These are phyloP conservation scores for Kuraishia floccosa DNA, from an alignment of 805 yeast genomes.

Conservation along the genomic window DNA sequence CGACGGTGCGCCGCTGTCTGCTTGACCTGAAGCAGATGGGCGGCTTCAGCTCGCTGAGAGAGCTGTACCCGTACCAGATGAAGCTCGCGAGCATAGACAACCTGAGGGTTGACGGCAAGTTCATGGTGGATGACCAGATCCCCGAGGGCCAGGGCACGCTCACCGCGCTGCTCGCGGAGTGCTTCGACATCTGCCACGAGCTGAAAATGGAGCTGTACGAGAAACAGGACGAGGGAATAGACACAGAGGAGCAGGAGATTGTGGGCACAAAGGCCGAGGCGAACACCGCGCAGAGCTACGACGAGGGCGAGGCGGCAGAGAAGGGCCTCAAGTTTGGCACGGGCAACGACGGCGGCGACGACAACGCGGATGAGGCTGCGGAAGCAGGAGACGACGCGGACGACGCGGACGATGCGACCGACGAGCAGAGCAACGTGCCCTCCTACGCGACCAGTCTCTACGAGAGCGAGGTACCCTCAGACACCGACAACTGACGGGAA, in stretches of 20 bases:
- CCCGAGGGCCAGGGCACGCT: constrained; percentile 99
- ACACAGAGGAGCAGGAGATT: constrained; percentile 15
- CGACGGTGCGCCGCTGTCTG: constrained; percentile 84
- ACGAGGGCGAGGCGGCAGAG: constrained; percentile 17
- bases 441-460: constrained; percentile 18
- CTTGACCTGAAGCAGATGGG: constrained; percentile 88
- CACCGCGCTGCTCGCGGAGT: constrained; percentile 82
- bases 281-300: constrained; percentile 15
- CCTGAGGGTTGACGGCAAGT: constrained; percentile 82
- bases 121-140: constrained; percentile 74
- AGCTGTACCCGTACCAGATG: constrained; percentile 91
- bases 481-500: constrained; percentile 5
- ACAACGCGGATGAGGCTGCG: constrained; percentile 10
- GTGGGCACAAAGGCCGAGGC: constrained; percentile 25
- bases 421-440: constrained; percentile 13
- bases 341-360: constrained; percentile 6
- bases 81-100: constrained; percentile 86
- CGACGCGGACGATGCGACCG: constrained; percentile 6
- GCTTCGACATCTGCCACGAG: constrained; percentile 90
- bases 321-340: constrained; percentile 2
- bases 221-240: constrained; percentile 19
- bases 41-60: constrained; percentile 79
- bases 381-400: constrained; percentile 20
- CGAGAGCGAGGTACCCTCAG: constrained; percentile 17
- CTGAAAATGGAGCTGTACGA: constrained; percentile 78